Percentiles rank a stretch among this genome's conserved stretches.
phyloP scores from a whole-genome alignment of 1,284 basidiomycete species.

The Microbotryum lychnidis-dioicae region DNA sequence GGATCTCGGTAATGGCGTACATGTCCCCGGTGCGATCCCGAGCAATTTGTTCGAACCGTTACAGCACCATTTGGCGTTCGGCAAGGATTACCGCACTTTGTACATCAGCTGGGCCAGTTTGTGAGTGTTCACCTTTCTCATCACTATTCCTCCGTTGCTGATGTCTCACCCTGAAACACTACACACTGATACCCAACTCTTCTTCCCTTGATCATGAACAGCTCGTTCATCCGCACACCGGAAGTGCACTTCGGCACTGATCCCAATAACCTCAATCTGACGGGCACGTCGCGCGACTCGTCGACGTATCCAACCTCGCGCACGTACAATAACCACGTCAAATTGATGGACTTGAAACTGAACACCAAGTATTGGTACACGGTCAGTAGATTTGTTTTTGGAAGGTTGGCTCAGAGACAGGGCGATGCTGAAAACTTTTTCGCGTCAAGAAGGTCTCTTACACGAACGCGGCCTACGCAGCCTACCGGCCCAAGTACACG shows the following conservation, averaged over 20 bases:
- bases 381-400: background rate
- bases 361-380: constrained; percentile 28
- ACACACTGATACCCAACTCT: background rate
- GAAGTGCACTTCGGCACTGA: constrained; percentile 4
- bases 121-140: background rate
- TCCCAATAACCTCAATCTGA: constrained; percentile 16
- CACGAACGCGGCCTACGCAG: constrained; percentile 16
- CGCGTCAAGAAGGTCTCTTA: constrained; percentile 2
- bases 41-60: constrained; percentile 18
- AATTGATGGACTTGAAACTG: constrained; percentile 17
- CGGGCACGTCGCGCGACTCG: constrained; percentile 1
- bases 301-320: constrained; percentile 27
- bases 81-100: background rate
- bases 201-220: background rate
- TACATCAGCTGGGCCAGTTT: background rate
- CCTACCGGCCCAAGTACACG: constrained; percentile 21
- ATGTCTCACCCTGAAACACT: too few species aligned
- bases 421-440: too few species aligned
- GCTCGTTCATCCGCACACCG: too few species aligned
- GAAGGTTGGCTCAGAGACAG: too few species aligned
- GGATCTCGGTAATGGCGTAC: constrained; percentile 20
- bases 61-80: constrained; percentile 27
- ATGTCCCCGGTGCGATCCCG: constrained; percentile 20
- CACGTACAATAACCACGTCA: constrained; percentile 30
- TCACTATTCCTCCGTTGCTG: too few species aligned